Percentiles rank a stretch among this genome's conserved stretches.
phyloP scores from a whole-genome alignment of 768 basidiomycete species.

The Hirschioporus abietinus region DNA sequence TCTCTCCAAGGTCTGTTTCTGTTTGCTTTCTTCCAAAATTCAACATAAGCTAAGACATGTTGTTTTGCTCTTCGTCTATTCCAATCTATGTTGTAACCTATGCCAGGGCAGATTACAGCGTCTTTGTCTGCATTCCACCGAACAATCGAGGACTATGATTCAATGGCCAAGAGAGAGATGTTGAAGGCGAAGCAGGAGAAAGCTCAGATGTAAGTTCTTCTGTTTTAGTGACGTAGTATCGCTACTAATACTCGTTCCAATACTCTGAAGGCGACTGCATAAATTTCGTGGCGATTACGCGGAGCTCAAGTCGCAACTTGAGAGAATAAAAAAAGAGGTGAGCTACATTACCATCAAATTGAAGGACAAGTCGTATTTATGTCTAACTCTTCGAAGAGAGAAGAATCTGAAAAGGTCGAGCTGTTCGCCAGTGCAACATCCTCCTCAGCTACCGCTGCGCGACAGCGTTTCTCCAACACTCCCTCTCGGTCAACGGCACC shows the following conservation, averaged over 20 bases:
- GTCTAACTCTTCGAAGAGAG: slow-evolving; percentile 37
- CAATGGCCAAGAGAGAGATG: slow-evolving; percentile 94
- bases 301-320: slow-evolving; percentile 80
- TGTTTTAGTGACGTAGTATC: background rate
- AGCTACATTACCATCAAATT: slow-evolving; percentile 15
- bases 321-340: slow-evolving; percentile 60
- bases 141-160: slow-evolving; percentile 95
- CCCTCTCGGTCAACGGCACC: slow-evolving; percentile 26
- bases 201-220: slow-evolving; percentile 67
- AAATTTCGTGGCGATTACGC: slow-evolving; percentile 86
- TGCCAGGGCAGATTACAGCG: slow-evolving; percentile 94
- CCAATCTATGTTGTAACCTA: slow-evolving; percentile 20
- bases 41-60: background rate
- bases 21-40: background rate
- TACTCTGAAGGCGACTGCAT: slow-evolving; percentile 68
- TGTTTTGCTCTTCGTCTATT: background rate
- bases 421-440: slow-evolving; percentile 49
- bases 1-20: slow-evolving; percentile 70
- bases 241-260: slow-evolving; percentile 10
- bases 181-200: slow-evolving; percentile 97
- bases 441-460: slow-evolving; percentile 50
- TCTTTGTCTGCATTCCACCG: slow-evolving; percentile 91
- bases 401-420: slow-evolving; percentile 55
- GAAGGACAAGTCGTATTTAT: background rate
- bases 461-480: slow-evolving; percentile 52